phyloP scores from a whole-genome alignment of 2,329 filamentous ascomycete genomes.

The Diaporthe ampelina region DNA sequence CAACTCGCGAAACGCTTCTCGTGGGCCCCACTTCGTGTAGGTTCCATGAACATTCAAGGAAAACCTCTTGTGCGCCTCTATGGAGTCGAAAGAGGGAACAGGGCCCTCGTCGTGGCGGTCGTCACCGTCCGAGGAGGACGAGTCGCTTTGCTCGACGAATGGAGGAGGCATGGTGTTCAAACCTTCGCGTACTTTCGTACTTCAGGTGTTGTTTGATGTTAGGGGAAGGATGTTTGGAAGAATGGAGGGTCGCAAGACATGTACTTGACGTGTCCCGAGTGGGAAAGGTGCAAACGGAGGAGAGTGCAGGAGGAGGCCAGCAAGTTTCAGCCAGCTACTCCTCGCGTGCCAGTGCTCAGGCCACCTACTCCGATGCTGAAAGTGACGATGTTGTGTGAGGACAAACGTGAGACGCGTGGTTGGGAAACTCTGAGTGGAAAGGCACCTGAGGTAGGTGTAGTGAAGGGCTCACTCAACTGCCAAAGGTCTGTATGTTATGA shows the following conservation, averaged over 20 bases:
- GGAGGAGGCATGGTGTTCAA: neutral
- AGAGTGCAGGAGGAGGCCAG: neutral
- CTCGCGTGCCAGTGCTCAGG: neutral
- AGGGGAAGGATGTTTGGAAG: neutral
- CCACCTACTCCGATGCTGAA: neutral
- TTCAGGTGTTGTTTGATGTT: neutral
- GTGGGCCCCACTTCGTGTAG: neutral
- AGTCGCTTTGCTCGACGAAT: neutral
- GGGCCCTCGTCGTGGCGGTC: no score
- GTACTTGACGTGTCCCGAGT: neutral
- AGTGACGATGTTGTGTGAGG: neutral
- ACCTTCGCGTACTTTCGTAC: neutral
- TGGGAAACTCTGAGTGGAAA: neutral
- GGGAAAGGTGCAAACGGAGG: neutral
- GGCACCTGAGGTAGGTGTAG: neutral
- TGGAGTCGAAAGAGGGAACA: neutral
- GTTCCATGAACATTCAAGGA: neutral
- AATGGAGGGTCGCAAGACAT: neutral
- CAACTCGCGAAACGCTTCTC: constrained; percentile 14
- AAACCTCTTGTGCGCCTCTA: no score
- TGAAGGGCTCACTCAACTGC: no score
- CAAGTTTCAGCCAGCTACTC: no score
- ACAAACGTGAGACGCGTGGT: neutral
- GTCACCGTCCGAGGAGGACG: neutral
- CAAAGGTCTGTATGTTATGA: neutral